Percentiles rank a stretch among this genome's conserved stretches.
phyloP scores from a whole-genome alignment of 108 stramenopile species.

The Cyclotella atomus region DNA sequence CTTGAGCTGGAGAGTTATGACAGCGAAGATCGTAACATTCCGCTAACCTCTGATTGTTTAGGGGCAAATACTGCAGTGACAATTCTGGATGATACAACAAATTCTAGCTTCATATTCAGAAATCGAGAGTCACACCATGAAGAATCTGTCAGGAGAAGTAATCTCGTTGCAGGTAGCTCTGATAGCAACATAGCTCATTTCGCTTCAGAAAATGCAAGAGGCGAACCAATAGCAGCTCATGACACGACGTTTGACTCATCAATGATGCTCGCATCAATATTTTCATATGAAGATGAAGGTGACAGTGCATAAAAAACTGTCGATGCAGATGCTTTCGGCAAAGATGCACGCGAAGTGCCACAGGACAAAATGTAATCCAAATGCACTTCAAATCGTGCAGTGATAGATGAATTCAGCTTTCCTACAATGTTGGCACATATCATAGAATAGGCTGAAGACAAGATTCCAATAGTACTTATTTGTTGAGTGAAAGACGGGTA shows the following conservation, averaged over 20 bases:
- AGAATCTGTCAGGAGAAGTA: not conserved
- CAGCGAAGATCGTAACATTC: slow-evolving; percentile 6
- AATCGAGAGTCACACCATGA: not conserved
- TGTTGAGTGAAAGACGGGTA: too few species aligned
- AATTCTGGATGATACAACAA: not conserved
- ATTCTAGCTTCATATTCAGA: not conserved
- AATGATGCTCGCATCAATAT: not conserved
- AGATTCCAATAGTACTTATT: too few species aligned
- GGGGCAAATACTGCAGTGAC: not conserved
- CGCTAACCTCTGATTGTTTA: too few species aligned
- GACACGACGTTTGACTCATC: not conserved
- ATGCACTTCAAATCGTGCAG: too few species aligned
- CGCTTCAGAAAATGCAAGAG: not conserved
- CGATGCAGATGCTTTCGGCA: not conserved
- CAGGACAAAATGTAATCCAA: too few species aligned
- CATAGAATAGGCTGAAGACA: too few species aligned
- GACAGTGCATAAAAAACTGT: not conserved
- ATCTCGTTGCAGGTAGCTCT: not conserved
- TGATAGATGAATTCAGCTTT: too few species aligned
- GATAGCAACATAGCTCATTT: not conserved
- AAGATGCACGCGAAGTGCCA: not conserved
- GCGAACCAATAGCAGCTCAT: not conserved
- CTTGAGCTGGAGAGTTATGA: slow-evolving; percentile 33
- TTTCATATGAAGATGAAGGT: not conserved
- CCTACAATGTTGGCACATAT: too few species aligned